A percentile compares a stretch with the other conserved stretches of the same genome.
Conservation (phyloP, 1,139 yeast genomes). For the Scheffersomyces quercinus region DNA sequence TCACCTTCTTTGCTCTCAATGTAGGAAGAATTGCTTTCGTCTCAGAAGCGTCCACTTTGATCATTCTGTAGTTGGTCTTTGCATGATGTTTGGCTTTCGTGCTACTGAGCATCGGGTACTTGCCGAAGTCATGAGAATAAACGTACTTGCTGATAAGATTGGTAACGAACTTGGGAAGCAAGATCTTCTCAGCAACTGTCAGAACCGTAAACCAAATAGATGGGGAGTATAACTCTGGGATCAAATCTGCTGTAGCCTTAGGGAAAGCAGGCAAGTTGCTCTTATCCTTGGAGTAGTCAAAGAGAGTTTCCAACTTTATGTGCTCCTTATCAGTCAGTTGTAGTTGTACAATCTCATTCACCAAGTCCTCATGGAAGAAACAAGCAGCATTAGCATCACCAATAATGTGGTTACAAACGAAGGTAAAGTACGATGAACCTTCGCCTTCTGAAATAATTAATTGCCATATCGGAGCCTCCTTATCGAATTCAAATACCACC, state of each 20-base stretch:
- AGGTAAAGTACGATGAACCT: conserved; percentile 20
- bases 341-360: conserved; percentile 14
- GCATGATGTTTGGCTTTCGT: conserved; percentile 9
- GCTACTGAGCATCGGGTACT: conserved; percentile 18
- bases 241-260: conserved; percentile 4
- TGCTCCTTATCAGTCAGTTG: background rate
- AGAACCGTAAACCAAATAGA: conserved; percentile 8
- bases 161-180: conserved; percentile 10
- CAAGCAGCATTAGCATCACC: conserved; percentile 40
- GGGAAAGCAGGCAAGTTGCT: conserved; percentile 3
- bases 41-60: conserved; percentile 14
- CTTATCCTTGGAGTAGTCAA: conserved; percentile 7
- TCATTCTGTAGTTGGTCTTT: conserved; percentile 13
- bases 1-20: conserved; percentile 17
- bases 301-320: conserved; percentile 5
- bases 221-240: conserved; percentile 10
- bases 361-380: conserved; percentile 33
- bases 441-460: conserved; percentile 21
- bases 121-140: conserved; percentile 11
- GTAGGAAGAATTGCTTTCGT: conserved; percentile 10
- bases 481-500: conserved; percentile 15
- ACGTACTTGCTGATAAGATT: background rate
- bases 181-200: conserved; percentile 2
- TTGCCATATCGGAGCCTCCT: conserved; percentile 31
- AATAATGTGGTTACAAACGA: conserved; percentile 33